Base-by-base conservation (phyloP, 257 asterid genomes). In the Fraxinus pennsylvanica region DNA sequence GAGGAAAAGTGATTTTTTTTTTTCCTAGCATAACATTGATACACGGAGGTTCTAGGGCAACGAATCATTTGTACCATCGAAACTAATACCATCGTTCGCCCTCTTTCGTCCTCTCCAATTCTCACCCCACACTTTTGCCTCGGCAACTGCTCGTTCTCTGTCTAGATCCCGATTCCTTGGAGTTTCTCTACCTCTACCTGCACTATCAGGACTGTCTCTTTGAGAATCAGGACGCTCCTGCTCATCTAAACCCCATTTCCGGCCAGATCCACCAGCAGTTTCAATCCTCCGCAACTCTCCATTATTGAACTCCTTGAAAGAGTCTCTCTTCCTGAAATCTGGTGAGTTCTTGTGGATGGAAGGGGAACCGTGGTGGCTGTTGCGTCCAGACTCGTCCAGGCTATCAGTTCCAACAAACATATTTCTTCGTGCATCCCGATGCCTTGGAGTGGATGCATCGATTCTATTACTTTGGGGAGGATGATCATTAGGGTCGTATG, bases 61-160 rank as follows among this genome's bases (percentile, higher is more conserved):
- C 79, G 81, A 85, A 12, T 88, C 94, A 61, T 87, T 85, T 63
- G 88, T 76, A 43, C 89, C 86, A 79, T 94, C 97, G 47, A 90
- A 91, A 82, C 93, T 89, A 30, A 89, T 90, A 68, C 41, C 76
- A 15, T 80, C 84, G 59, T 78, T 86, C 0, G 81, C 85, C 75
- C 84, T 85, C 90, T 92, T 91, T 65, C 87, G 87, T 72, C 88
- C 98, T 80, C 97, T 88, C 96, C 92, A 88, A 74, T 88, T 91
- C 83, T 90, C 97, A 0, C 98, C 98, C 99, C 98, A 95, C 38
- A 95, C 96, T 82, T 90, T 95, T 0, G 99, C 99, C 86, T 88
- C 86, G 2, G 99, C 98, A 79, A 95, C 98, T 1, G 94, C 97
- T 0, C 97, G 91, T 72, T 93, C 98, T 72, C 99, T 85, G 52